Evolutionary conservation across 495 filamentous ascomycete genomes (phyloP), one percentile per base, ranked within the genome.

Genomic region (Rhypophila decipiens): DNA sequence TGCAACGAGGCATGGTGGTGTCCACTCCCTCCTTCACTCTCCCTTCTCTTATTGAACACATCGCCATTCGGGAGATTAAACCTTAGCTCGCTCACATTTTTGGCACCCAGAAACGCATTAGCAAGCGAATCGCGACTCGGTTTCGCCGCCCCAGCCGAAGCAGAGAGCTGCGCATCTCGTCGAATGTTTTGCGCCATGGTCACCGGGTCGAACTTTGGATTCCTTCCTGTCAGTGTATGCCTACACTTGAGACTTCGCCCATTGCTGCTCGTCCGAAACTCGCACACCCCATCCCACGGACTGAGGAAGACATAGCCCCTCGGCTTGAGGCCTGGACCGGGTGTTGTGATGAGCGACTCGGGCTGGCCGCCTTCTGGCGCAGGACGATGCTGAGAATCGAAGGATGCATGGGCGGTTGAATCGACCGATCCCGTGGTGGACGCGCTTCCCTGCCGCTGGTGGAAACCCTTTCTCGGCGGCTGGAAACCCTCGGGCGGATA

Each of bases 221-320:
- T 52, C 24, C 63, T 61, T 2, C 61, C 53, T 12, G 71, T 66
- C 7, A 82, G 73, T 42, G 82, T 68, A 59, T 95, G 87, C 47
- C 83, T 85, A 71, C 87, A 93, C 61, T 82, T 87, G 1, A 96
- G 67, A 43, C 77, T 82, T 39, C 84, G 76, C 17, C 89, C 88
- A 27, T 78, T 82, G 27, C 79, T 74, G 47, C 86, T 83, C 3
- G 86, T 88, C 5, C 76, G 68, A 63, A 96, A 96, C 43, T 90
- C 85, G 67, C 90, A 96, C 21, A 72, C 75, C 15, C 88, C 86
- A 44, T 86, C 76, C 90, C 90, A 96, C 0, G 89, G 90, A n/a
- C 83, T 88, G 33, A 73, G 58, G 62, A 96, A 94, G 11, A 78
- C 65, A 64, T 83, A 86, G 5, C 70, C 72, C 37, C 69, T 70